Percentiles rank a stretch among this genome's conserved stretches.
These are phyloP conservation scores for Fusarium nygamai DNA, from an alignment of 2,329 filamentous ascomycete genomes.

Conservation along the genomic window DNA sequence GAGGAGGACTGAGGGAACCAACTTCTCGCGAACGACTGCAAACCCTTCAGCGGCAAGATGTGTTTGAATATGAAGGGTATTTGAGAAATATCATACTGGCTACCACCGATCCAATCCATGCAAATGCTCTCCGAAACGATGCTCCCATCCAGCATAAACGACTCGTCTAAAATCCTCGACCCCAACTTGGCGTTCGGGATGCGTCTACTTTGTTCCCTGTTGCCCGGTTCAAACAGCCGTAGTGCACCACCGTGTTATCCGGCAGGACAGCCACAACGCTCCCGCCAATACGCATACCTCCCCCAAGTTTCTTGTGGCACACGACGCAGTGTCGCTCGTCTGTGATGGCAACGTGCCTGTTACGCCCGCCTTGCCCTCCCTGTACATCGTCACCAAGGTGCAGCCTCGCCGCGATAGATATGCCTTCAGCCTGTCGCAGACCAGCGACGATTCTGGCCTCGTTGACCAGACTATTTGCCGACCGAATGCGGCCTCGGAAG, in stretches of 20 bases:
- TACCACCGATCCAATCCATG: conserved; percentile 36
- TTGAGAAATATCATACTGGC: conserved; percentile 39
- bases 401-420: conserved; percentile 78
- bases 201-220: conserved; percentile 50
- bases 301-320: conserved; percentile 91
- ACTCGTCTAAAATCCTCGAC: conserved; percentile 48
- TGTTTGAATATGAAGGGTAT: conserved; percentile 36
- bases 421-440: conserved; percentile 80
- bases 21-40: background rate
- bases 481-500: conserved; percentile 89
- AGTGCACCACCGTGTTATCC: conserved; percentile 83
- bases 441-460: conserved; percentile 81
- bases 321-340: conserved; percentile 92
- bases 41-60: conserved; percentile 9
- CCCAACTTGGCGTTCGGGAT: conserved; percentile 49
- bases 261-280: conserved; percentile 92
- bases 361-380: conserved; percentile 62
- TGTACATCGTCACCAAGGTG: conserved; percentile 75
- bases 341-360: conserved; percentile 78
- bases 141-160: conserved; percentile 19
- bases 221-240: conserved; percentile 75
- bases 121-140: conserved; percentile 33
- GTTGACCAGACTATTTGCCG: conserved; percentile 83
- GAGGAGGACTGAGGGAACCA: conserved; percentile 57
- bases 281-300: conserved; percentile 84